Base-by-base conservation (phyloP, 2,329 filamentous ascomycete species). In the Dothidotthia symphoricarpi region DNA sequence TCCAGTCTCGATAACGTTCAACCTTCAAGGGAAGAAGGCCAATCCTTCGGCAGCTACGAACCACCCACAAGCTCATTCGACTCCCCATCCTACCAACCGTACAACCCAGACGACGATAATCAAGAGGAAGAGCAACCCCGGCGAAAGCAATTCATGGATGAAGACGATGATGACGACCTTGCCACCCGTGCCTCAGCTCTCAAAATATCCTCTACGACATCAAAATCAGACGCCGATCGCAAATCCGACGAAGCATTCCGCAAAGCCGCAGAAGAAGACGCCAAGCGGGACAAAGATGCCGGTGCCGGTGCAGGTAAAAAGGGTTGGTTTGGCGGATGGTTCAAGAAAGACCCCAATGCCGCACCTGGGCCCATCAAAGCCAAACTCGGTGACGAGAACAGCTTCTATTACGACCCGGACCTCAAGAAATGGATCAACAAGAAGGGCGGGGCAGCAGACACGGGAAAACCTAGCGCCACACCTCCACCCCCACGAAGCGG, bases 371-470 rank as follows among this genome's bases (percentile, higher is more conserved):
- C 90, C n/a, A 87, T 96, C 64, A 82, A 81, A 54, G 93, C 94
- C 46, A 98, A 98, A 60, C 78, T 98, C 7, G 94, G 91, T 45
- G 94, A 98, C 67, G 82, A 93, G 60, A 95, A 82, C 66, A 88
- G 83, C 30, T 96, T 98, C 67, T 85, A 91, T 52, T 98, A 93
- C 59, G 93, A 98, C 61, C 86, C 89, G 2, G 87, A 96, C n/a
- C 78, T 95, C 35, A 94, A 95, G 73, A 89, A 93, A 64, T 98
- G 94, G 94, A 77, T 98, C 64, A 97, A 98, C 73, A 96, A 96
- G 74, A 96, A 95, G 64, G 81, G 81, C 9, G 83, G 83, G 10
- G 72, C 72, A 11, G 77, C 44, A 6, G 83, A 85, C 7, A 72
- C 78, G 3, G 77, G 81, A 47, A 73, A 77, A 19, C 63, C 75